phyloP scores from a whole-genome alignment of 2,329 filamentous ascomycete genomes.

The Chrysoporthe cubensis region DNA sequence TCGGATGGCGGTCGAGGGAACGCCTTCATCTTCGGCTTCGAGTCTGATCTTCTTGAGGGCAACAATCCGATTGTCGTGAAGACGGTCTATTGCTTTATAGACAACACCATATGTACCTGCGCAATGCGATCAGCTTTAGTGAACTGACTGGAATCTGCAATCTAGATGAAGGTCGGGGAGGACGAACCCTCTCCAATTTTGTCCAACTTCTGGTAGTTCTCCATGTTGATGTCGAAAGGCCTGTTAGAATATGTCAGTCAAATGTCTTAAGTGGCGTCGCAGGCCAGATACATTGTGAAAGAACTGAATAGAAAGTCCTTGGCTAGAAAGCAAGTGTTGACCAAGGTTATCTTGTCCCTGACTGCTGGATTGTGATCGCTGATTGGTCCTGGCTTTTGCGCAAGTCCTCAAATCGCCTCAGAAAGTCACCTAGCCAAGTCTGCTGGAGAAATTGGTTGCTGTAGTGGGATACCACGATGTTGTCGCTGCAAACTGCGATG shows the following conservation, averaged over 20 bases:
- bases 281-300: neutral
- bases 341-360: neutral
- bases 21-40: conserved; percentile 88
- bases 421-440: neutral
- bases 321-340: neutral
- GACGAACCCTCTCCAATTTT: conserved; percentile 76
- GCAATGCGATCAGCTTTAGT: neutral
- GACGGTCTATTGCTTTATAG: conserved; percentile 85
- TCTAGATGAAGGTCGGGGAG: neutral
- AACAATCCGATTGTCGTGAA: conserved; percentile 77
- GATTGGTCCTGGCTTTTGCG: neutral
- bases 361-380: neutral
- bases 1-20: conserved; percentile 86
- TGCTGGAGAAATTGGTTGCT: neutral
- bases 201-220: conserved; percentile 79
- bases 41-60: conserved; percentile 92
- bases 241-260: conserved; percentile 16
- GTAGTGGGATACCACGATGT: neutral
- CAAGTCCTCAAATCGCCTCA: neutral
- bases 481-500: neutral
- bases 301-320: neutral
- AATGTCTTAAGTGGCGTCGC: neutral
- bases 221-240: conserved; percentile 22
- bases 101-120: conserved; percentile 88
- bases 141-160: neutral